Base-by-base conservation (phyloP, 768 basidiomycete species). In the Mycena filopes region DNA sequence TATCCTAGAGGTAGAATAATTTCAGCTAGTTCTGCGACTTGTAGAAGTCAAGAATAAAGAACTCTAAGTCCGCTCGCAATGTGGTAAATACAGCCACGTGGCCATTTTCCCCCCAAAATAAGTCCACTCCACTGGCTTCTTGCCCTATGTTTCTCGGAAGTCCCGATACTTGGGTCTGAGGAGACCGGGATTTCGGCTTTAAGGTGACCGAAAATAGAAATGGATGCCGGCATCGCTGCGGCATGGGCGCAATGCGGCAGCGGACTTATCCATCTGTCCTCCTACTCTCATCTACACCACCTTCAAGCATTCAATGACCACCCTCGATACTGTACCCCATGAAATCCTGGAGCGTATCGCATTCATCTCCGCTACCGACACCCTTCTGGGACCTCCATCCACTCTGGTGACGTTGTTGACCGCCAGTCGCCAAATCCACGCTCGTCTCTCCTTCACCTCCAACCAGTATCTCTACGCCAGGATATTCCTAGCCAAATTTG, bases 271-370 rank as follows among this genome's bases (percentile, higher is more conserved):
- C 55, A n/a, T 49, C 55, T 45, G 51, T 31, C 43, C 55, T 47
- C 62, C 46, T 55, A 23, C 48, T 31, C 38, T 42, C 48, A 31
- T 15, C 67, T 62, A 60, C 66, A 45, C 40, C 71, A 23, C 23
- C 26, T 23, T 45, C 20, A 21, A 20, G 38, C 18, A 12, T 42
- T 49, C 40, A 13, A 63, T 63, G 61, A 3, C 42, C 26, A 76
- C 74, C 12, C 75, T 93, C 59, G 78, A 81, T 57, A 77, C 78
- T 8, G 77, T 95, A 46, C 94, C 94, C 16, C 86, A 85, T 64
- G 94, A 95, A 76, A 83, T 95, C 41, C 82, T 96, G 47, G 90
- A 95, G 73, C 87, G 88, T 54, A 89, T 96, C 70, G 92, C 92
- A 1, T 89, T 84, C 73, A 88, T 87, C 69, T 77, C 86, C 42